These are phyloP conservation scores for Bryum argenteum DNA, from an alignment of 225 moss, liverwort and hornwort species.

Conservation along the genomic window DNA sequence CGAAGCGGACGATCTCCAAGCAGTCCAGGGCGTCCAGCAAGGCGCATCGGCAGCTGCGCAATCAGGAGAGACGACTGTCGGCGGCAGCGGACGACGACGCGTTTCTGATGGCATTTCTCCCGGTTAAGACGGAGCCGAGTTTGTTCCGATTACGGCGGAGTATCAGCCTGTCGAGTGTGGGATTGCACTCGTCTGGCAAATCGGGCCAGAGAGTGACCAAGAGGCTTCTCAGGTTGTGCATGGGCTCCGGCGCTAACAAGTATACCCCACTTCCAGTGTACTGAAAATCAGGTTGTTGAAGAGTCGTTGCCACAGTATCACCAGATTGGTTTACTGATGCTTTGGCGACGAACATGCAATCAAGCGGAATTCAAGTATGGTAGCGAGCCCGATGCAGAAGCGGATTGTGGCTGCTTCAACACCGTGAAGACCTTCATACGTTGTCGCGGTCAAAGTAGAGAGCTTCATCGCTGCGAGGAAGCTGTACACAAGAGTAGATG, in stretches of 20 bases:
- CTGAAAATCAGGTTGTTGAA: too few species aligned
- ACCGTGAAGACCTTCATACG: neutral
- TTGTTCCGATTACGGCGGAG: constrained; percentile 39
- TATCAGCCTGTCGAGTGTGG: constrained; percentile 35
- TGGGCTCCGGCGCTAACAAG: constrained; percentile 29
- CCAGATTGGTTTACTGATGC: neutral
- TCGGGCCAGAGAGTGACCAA: constrained; percentile 41
- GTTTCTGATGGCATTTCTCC: constrained; percentile 53
- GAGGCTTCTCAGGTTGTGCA: constrained; percentile 48
- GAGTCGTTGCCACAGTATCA: too few species aligned
- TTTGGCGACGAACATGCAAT: neutral
- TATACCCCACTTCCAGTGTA: constrained; percentile 40
- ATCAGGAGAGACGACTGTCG: constrained; percentile 32
- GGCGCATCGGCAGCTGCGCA: constrained; percentile 49
- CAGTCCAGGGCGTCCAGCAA: constrained; percentile 48
- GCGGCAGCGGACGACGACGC: constrained; percentile 49
- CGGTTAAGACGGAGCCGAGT: constrained; percentile 37
- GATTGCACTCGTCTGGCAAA: constrained; percentile 35
- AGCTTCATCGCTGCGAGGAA: neutral
- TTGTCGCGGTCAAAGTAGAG: neutral
- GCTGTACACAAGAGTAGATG: neutral
- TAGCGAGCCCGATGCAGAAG: neutral
- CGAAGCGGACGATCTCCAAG: constrained; percentile 45
- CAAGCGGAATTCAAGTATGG: neutral
- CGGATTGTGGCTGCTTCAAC: neutral